Evolutionary conservation across 169 alveolate species (phyloP), one percentile per base, ranked within the genome.

Genomic region (Cryptosporidium canis): DNA sequence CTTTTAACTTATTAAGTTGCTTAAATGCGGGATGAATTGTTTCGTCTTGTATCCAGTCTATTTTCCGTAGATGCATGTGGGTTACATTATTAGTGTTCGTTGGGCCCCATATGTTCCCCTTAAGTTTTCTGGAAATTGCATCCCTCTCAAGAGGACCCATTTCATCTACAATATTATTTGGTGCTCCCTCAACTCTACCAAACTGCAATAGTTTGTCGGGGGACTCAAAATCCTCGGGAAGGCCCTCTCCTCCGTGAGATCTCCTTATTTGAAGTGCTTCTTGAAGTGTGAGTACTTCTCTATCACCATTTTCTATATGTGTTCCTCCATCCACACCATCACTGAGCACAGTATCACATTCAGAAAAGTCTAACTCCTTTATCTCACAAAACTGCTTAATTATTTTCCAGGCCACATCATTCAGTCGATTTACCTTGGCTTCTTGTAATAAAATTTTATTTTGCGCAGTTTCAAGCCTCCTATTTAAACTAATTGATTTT

Each of bases 181-280:
- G 83, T 21, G 83, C 83, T 37, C 83, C 83, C 27, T 39, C 47
- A 35, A 35, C 27, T 48, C 44, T 48, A 9, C 63, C 87, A 37
- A 58, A 44, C 29, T 77, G 77, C 33, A 77, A 33, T 43, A 77
- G 27, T 61, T 77, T 55, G 9, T 77, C 77, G 35, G 87, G 87
- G 0, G 70, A 58, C 43, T 45, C 87, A 39, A 77, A 77, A 41
- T 77, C 77, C 37, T 77, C 87, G 16, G 87, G 87, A 2, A 77
- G 61, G 3, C 87, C 87, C 16, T 24, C 43, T 4, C 77, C 71
- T 12, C 87, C 87, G 39, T 77, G 87, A 41, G 87, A 77, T 77
- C 37, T 77, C 27, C 87, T 77, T 77, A 55, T 56, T 55, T 77
- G 61, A 41, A 77, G 68, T 12, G 87, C 87, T 45, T 77, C 87